Evolutionary conservation across 208 protist genomes (phyloP), one percentile per base, ranked within the genome.

Genomic region (Trypanosoma avium): DNA sequence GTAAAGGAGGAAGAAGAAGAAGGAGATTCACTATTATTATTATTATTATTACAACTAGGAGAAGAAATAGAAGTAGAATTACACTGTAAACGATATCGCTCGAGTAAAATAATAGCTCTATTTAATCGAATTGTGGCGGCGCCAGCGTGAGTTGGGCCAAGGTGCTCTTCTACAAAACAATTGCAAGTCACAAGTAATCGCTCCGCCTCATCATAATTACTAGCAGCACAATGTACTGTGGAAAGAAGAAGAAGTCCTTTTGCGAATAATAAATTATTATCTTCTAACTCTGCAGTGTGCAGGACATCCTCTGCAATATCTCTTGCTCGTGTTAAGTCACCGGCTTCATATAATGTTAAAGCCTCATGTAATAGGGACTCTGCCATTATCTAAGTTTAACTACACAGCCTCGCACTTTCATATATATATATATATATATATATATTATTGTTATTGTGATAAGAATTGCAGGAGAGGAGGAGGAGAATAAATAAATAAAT

Each of bases 81-180:
- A 19, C 52, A 17, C 15, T 42, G 56, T 33, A 74, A 45, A n/a
- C 63, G 63, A 45, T 55, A 48, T 19, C 65, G 60, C 47, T 87
- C 81, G 0, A 90, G 56, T n/a, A 67, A 66, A 9, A 86, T 62
- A 26, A 86, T 57, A 15, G 74, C 81, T 4, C 79, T 45, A 67
- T 86, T 92, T 9, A 72, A 15, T 62, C 82, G 84, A 5, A 58
- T 49, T 2, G 83, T 57, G 8, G 53, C 72, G 0, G 74, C 77
- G 33, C 75, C 47, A 15, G 54, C 67, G 35, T 81, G 62, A n/a
- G 52, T 19, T 19, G 57, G 48, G 1, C 40, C 40, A 12, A 87
- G 56, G 43, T 77, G 75, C 48, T 92, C 82, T 36, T 67, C 47
- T 49, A 81, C 71, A 54, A 85, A 92, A 4, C 82, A 74, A 10